These are phyloP conservation scores for Powellomyces hirtus DNA, from an alignment of 192 early-diverging fungal species.

Conservation along the genomic window DNA sequence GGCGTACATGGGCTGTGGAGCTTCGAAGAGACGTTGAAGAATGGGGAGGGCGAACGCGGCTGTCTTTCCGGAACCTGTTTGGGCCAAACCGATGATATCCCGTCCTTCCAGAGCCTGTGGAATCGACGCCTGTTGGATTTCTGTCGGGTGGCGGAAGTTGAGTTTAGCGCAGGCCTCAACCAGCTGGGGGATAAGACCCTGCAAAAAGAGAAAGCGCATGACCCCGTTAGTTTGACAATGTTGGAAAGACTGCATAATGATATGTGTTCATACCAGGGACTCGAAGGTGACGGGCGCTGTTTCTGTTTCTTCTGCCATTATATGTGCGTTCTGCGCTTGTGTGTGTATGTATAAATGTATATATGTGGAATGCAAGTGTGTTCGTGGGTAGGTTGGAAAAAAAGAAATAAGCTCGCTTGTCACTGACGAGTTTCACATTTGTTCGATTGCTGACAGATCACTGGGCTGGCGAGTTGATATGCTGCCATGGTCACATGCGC, in stretches of 20 bases:
- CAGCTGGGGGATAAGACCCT: slow-evolving; percentile 84
- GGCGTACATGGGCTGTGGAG: slow-evolving; percentile 87
- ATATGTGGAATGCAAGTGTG: no score
- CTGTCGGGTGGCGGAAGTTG: slow-evolving; percentile 84
- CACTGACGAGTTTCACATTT: no score
- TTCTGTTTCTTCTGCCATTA: neutral
- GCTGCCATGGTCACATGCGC: no score
- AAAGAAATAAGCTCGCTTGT: no score
- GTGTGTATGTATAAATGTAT: no score
- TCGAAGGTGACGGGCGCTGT: neutral
- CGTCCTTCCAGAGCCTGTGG: slow-evolving; percentile 85
- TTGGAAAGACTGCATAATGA: neutral
- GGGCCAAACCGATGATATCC: slow-evolving; percentile 97
- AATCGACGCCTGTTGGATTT: slow-evolving; percentile 89
- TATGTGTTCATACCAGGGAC: neutral
- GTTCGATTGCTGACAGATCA: no score
- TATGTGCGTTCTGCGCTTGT: neutral
- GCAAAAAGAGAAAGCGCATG: neutral
- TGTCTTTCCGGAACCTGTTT: slow-evolving; percentile 95
- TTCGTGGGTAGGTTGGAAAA: no score
- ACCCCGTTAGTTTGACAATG: neutral
- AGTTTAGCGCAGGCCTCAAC: slow-evolving; percentile 86
- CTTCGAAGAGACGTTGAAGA: slow-evolving; percentile 84
- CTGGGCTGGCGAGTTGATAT: no score
- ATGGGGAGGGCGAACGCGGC: slow-evolving; percentile 91